A percentile compares a stretch with the other conserved stretches of the same genome.
These are phyloP conservation scores for Neoscytalidium dimidiatum DNA, from an alignment of 2,329 filamentous ascomycete species.

Conservation along the genomic window DNA sequence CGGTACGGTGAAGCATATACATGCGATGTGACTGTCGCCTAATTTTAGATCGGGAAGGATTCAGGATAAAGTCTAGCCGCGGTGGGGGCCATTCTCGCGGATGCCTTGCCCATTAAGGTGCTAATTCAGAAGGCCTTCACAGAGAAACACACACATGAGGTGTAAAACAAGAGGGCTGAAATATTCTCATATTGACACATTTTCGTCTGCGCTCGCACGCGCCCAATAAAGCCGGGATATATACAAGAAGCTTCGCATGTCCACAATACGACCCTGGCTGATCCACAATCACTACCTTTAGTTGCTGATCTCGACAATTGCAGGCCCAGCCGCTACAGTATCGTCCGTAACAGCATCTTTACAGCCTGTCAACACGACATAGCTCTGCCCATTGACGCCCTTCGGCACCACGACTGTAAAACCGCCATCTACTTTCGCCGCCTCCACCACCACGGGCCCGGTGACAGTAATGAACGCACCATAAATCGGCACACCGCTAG, in stretches of 20 bases:
- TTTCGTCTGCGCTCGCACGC: no score
- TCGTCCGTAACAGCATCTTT: constrained; percentile 40
- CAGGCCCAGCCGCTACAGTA: constrained; percentile 41
- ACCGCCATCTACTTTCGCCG: constrained; percentile 27
- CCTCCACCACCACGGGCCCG: constrained; percentile 36
- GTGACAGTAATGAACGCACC: constrained; percentile 42
- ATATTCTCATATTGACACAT: no score
- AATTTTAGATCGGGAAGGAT: neutral
- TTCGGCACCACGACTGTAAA: constrained; percentile 31
- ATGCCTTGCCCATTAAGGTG: no score
- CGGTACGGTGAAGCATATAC: no score
- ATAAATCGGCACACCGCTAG: constrained; percentile 27
- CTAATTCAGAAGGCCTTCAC: no score
- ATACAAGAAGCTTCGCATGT: no score
- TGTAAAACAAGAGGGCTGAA: no score
- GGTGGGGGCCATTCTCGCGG: neutral
- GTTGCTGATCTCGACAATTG: constrained; percentile 27
- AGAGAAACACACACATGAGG: no score
- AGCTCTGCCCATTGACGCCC: constrained; percentile 41
- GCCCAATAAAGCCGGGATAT: no score
- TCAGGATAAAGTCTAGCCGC: neutral
- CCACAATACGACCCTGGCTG: no score
- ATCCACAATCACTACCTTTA: no score
- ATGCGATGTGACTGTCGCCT: neutral
- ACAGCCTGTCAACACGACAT: constrained; percentile 44